Evolutionary conservation across 164 flowering plant genomes (phyloP).

Genomic region (Berberis vulgaris): DNA sequence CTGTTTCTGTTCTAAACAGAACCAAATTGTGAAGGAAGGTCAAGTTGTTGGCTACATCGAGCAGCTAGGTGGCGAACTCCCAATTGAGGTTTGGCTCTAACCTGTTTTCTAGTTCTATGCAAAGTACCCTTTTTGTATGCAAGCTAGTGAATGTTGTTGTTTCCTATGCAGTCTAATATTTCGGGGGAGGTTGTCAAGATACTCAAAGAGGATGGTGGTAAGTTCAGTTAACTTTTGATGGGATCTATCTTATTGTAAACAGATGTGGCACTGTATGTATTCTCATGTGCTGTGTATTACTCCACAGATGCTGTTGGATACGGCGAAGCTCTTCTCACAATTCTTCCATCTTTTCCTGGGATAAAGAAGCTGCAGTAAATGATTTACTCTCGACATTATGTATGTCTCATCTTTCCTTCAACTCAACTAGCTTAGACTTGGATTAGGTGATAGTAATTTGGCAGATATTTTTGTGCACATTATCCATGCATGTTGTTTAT

Average conservation of each 20-base stretch:
- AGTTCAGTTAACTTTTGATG: conserved; percentile 9
- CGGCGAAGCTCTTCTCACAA: conserved; percentile 65
- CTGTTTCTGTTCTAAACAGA: conserved; percentile 30
- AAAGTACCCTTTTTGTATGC: not conserved
- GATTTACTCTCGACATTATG: not conserved
- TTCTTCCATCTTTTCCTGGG: conserved; percentile 82
- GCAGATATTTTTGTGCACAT: too few relatives aligned
- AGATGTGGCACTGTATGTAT: not conserved
- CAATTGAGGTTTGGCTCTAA: conserved; percentile 46
- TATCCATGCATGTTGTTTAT: too few relatives aligned
- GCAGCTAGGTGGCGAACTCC: conserved; percentile 64
- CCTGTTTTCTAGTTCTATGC: not conserved
- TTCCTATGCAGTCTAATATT: conserved; percentile 43
- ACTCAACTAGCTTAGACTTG: too few relatives aligned
- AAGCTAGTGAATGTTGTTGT: not conserved
- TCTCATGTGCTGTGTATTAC: conserved; percentile 6
- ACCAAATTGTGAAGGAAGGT: conserved; percentile 74
- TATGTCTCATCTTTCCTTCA: too few relatives aligned
- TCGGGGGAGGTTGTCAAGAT: conserved; percentile 71
- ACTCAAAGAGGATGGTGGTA: conserved; percentile 73
- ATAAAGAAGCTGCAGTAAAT: conserved; percentile 65
- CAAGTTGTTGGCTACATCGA: conserved; percentile 73
- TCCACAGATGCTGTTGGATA: conserved; percentile 76
- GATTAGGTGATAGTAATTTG: too few relatives aligned
- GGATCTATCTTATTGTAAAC: not conserved